Conservation (phyloP, 1,284 basidiomycete species). For the Apiotrichum mycotoxinovorans region DNA sequence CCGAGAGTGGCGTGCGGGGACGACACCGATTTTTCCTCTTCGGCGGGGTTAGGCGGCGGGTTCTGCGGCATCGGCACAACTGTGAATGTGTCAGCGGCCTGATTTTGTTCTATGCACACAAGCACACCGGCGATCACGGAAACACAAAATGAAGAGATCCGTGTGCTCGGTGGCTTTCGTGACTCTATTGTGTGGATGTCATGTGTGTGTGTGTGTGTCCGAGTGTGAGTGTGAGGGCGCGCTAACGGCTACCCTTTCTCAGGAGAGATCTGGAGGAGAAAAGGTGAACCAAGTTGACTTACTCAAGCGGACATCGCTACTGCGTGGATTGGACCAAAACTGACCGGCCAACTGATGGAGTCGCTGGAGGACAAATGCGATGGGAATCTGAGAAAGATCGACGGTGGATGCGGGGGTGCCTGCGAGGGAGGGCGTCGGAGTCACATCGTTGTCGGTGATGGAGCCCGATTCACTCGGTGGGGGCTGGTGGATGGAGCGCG, state of each 20-base stretch:
- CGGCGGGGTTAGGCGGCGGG: background rate
- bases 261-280: background rate
- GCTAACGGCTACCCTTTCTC: background rate
- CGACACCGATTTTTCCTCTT: background rate
- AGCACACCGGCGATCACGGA: background rate
- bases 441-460: background rate
- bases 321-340: slow-evolving; percentile 39
- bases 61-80: slow-evolving; percentile 7
- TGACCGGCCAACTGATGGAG: slow-evolving; percentile 36
- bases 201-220: too few species aligned
- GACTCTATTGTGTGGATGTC: too few species aligned
- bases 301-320: slow-evolving; percentile 44
- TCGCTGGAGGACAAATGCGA: slow-evolving; percentile 37
- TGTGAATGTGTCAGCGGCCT: background rate
- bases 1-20: background rate
- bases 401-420: slow-evolving; percentile 1
- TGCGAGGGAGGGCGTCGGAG: background rate
- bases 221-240: too few species aligned
- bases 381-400: slow-evolving; percentile 28
- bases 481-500: background rate
- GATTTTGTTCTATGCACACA: background rate
- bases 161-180: background rate
- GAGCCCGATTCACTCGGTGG: background rate
- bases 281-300: too few species aligned
- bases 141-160: background rate